Percentiles rank a stretch among this genome's conserved stretches.
phyloP scores from a whole-genome alignment of 768 basidiomycete species.

The Imleria badia region DNA sequence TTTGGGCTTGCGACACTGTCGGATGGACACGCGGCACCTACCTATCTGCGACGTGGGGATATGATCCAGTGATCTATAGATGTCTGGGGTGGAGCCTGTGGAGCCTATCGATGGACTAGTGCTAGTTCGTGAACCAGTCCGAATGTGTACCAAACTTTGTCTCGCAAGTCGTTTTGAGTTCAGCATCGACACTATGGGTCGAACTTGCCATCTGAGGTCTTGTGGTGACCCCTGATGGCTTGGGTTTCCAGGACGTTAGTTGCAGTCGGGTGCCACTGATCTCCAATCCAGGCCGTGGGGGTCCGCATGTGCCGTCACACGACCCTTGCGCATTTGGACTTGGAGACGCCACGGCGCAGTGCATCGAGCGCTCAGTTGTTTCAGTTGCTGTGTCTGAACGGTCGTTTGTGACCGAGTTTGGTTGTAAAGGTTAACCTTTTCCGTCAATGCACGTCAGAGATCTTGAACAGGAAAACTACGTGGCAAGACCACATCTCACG shows the following conservation, averaged over 20 bases:
- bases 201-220: conserved; percentile 10
- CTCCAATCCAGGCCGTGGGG: background rate
- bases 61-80: conserved; percentile 12
- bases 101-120: conserved; percentile 6
- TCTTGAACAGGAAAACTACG: background rate
- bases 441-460: background rate
- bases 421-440: background rate
- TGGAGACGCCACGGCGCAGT: background rate
- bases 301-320: conserved; percentile 12
- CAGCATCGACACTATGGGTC: conserved; percentile 5
- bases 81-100: conserved; percentile 2
- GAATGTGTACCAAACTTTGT: background rate
- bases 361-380: background rate
- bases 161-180: conserved; percentile 8
- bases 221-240: background rate
- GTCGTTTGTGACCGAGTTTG: background rate
- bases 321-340: conserved; percentile 10
- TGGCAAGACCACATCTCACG: background rate
- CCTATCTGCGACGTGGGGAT: conserved; percentile 24
- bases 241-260: conserved; percentile 2
- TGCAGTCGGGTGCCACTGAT: background rate
- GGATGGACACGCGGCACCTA: conserved; percentile 7
- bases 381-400: background rate
- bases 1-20: conserved; percentile 20
- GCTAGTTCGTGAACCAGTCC: conserved; percentile 13